These are phyloP conservation scores for Thuidium tamariscinum DNA, from an alignment of 225 moss, liverwort and hornwort species.

Conservation along the genomic window DNA sequence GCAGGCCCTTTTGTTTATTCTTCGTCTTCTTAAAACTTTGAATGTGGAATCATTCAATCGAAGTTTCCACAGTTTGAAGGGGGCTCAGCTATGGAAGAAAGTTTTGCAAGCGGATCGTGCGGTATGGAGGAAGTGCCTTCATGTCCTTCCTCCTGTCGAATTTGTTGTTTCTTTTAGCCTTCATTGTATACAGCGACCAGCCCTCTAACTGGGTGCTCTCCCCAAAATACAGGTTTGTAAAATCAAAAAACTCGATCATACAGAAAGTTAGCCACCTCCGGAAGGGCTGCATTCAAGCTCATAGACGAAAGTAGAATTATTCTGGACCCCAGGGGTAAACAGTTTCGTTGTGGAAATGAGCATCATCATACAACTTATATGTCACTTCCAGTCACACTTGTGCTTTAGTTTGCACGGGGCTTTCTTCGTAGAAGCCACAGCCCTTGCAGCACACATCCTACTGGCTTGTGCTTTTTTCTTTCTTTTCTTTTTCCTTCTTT, in stretches of 20 bases:
- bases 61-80: neutral
- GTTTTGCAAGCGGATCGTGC: slow-evolving; percentile 27
- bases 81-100: neutral
- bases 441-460: slow-evolving; percentile 6
- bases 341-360: slow-evolving; percentile 17
- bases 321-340: neutral
- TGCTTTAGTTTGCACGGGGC: neutral
- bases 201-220: slow-evolving; percentile 30
- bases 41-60: neutral
- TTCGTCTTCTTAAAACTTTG: neutral
- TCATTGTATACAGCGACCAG: slow-evolving; percentile 35
- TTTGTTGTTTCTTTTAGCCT: neutral
- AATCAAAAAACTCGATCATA: slow-evolving; percentile 10
- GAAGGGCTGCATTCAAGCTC: slow-evolving; percentile 39
- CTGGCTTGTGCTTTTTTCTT: slow-evolving; percentile 9
- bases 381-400: slow-evolving; percentile 10
- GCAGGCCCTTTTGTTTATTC: neutral
- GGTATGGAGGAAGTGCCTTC: neutral
- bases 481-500: neutral
- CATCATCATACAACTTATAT: slow-evolving; percentile 11
- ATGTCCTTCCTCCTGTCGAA: neutral
- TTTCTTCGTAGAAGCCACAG: neutral
- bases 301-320: slow-evolving; percentile 5
- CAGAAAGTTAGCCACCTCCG: slow-evolving; percentile 1
- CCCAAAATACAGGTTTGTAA: slow-evolving; percentile 11